A percentile compares a stretch with the other conserved stretches of the same genome.
These are phyloP conservation scores for Fusarium pininemorale DNA, from an alignment of 2,329 filamentous ascomycete species.

Conservation along the genomic window DNA sequence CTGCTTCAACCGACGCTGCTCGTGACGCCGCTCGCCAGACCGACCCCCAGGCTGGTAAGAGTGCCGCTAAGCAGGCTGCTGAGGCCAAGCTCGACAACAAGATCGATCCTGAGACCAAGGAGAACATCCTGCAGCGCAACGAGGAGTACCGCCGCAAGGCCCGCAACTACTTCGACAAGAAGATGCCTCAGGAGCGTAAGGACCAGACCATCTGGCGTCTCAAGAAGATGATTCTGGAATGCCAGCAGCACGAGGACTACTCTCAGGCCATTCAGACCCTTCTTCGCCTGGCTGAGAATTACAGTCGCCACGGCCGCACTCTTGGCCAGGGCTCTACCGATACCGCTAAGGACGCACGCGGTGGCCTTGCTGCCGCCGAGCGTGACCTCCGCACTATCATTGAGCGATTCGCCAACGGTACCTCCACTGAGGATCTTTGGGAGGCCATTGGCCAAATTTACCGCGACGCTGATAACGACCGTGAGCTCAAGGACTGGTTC, in stretches of 20 bases:
- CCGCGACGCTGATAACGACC: conserved; percentile 83
- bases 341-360: conserved; percentile 77
- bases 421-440: conserved; percentile 87
- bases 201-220: conserved; percentile 91
- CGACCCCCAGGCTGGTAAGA: conserved; percentile 52
- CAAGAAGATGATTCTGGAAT: conserved; percentile 97
- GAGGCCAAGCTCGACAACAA: conserved; percentile 70
- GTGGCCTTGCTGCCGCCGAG: conserved; percentile 76
- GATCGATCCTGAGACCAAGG: conserved; percentile 70
- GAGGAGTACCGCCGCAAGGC: conserved; percentile 60
- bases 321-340: conserved; percentile 71
- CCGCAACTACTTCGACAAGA: conserved; percentile 81
- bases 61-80: conserved; percentile 53
- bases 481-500: conserved; percentile 92
- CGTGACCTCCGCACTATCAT: conserved; percentile 81
- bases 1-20: conserved; percentile 5
- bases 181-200: conserved; percentile 91
- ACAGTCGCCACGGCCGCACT: conserved; percentile 76
- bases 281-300: conserved; percentile 83
- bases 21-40: conserved; percentile 47
- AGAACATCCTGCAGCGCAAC: conserved; percentile 55
- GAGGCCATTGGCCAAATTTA: conserved; percentile 87
- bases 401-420: conserved; percentile 95
- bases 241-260: conserved; percentile 95
- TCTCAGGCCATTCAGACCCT: conserved; percentile 90